phyloP scores from a whole-genome alignment of 1,139 yeast species.

The Yamadazyma oceani region DNA sequence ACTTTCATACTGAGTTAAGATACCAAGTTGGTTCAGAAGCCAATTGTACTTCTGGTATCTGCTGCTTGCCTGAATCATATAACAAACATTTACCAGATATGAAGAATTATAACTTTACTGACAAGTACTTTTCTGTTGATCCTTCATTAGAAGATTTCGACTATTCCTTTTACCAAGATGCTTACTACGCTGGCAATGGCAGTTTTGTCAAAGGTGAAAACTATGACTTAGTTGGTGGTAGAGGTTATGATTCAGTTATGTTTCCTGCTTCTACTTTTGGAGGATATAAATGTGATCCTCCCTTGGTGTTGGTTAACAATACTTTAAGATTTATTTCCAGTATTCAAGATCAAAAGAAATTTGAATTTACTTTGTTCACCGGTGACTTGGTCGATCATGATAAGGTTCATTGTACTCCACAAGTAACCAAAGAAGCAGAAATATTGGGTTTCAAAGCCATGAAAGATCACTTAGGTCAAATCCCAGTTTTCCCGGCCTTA shows the following conservation, averaged over 20 bases:
- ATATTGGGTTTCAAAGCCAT: constrained; percentile 49
- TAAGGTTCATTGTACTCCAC: constrained; percentile 43
- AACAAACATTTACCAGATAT: constrained; percentile 28
- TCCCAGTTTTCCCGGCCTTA: constrained; percentile 63
- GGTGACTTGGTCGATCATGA: constrained; percentile 72
- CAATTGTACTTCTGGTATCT: constrained; percentile 53
- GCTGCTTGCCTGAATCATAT: constrained; percentile 47
- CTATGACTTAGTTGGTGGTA: constrained; percentile 33
- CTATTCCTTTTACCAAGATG: constrained; percentile 29
- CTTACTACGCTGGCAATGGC: constrained; percentile 38
- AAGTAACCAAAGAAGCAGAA: constrained; percentile 55
- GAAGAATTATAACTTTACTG: constrained; percentile 34
- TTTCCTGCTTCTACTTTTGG: constrained; percentile 68
- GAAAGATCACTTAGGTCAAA: constrained; percentile 51
- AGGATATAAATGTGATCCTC: constrained; percentile 62
- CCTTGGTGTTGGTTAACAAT: constrained; percentile 56
- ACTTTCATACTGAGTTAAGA: constrained; percentile 60
- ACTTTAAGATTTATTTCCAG: constrained; percentile 48
- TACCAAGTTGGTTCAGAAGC: constrained; percentile 60
- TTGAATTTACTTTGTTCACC: constrained; percentile 64
- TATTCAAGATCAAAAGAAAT: constrained; percentile 27
- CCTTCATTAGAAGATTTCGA: constrained; percentile 19
- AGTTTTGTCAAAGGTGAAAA: constrained; percentile 39
- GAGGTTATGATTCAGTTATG: constrained; percentile 43
- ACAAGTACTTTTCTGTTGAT: constrained; percentile 20